Evolutionary conservation across 2,329 filamentous ascomycete genomes (phyloP), one percentile per base, ranked within the genome.

Genomic region (Venturia effusa): DNA sequence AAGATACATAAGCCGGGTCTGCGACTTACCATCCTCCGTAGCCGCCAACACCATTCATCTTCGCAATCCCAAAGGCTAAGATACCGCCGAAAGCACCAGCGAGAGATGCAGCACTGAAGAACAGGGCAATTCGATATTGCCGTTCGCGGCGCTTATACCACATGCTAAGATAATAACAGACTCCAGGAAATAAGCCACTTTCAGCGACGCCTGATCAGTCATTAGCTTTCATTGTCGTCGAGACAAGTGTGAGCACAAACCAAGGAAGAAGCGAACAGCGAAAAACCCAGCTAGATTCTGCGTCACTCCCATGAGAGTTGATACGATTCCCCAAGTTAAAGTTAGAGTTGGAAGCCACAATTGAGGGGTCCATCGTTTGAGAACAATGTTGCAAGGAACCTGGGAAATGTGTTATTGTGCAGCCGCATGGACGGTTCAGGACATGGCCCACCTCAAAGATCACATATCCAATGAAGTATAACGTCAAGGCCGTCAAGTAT

Each of bases 401-500:
- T 55, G 37, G 27, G 19, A 57, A 17, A 34, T 8, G 27, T 10
- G 30, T 39, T 41, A 57, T 27, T 1, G 3, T 5, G n/a, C 11
- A 11, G 5, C n/a, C 6, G 15, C 17, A 24, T n/a, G 1, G 85
- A 85, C 17, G 19, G 22, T 8, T 54, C 62, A 59, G 24, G 32
- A 51, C 17, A 43, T 72, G 7, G 67, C 59, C 69, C 8, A 88
- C 55, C 67, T 81, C 79, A 64, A 81, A 77, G 2, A 78, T 66
- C 10, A 79, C 77, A 65, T 81, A 81, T 4, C 76, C 76, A 64
- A 80, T 75, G 69, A 89, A 89, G 71, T 88, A 89, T 0, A 89
- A 71, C 0, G 86, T 88, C 48, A 89, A 70, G 0, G 84, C 84
- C 0, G 83, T 86, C 0, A 88, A 76, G 64, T 89, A 89, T 67